phyloP scores from a whole-genome alignment of 345 rosid species.

The Brassica cretica region DNA sequence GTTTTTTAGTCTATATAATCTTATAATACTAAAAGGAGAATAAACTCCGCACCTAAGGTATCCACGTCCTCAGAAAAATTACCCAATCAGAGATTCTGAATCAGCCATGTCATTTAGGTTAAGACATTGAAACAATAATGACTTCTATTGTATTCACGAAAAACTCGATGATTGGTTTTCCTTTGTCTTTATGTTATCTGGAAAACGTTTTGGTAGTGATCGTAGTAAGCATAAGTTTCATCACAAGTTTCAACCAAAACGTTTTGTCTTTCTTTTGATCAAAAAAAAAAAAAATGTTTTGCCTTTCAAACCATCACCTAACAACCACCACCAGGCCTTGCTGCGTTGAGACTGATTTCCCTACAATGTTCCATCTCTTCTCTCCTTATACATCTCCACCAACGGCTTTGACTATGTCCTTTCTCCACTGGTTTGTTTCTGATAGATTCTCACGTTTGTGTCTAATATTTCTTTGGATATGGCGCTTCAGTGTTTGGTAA shows the following conservation, averaged over 20 bases:
- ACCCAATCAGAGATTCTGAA: too few species aligned
- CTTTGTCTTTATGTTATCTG: not conserved
- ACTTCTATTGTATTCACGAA: too few species aligned
- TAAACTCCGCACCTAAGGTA: too few species aligned
- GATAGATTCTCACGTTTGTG: not conserved
- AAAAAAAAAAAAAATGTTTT: too few species aligned
- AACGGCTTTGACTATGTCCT: not conserved
- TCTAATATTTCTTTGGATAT: not conserved
- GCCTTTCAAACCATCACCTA: not conserved
- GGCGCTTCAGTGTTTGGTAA: not conserved
- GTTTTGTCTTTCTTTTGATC: not conserved
- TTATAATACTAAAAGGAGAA: too few species aligned
- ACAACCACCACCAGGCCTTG: not conserved
- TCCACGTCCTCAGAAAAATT: too few species aligned
- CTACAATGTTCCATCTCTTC: not conserved
- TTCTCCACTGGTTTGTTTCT: not conserved
- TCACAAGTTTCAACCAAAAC: not conserved
- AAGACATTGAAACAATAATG: too few species aligned
- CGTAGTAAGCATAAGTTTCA: not conserved
- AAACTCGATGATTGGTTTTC: too few species aligned
- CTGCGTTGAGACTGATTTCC: not conserved
- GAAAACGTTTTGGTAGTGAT: not conserved
- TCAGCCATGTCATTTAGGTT: too few species aligned
- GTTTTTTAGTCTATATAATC: too few species aligned
- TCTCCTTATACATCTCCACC: not conserved